Percentiles rank a stretch among this genome's conserved stretches.
These are phyloP conservation scores for Fusarium armeniacum DNA, from an alignment of 2,329 filamentous ascomycete species.

Conservation along the genomic window DNA sequence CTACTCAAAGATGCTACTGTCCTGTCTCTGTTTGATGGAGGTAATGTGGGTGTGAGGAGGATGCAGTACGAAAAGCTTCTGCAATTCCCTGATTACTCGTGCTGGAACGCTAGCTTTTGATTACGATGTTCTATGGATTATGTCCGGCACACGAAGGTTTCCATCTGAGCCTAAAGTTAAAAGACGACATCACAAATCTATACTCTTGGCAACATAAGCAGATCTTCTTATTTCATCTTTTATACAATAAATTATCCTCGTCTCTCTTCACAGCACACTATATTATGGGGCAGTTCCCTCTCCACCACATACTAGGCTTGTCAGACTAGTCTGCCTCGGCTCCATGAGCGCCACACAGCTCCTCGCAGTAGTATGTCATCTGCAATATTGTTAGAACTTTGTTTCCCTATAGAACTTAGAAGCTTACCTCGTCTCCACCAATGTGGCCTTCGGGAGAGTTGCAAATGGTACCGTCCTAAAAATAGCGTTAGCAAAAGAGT, in stretches of 20 bases:
- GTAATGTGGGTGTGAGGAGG: slow-evolving; percentile 12
- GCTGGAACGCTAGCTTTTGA: slow-evolving; percentile 3
- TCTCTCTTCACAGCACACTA: not conserved
- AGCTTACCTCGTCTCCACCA: slow-evolving; percentile 2
- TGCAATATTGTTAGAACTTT: not conserved
- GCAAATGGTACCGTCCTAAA: not conserved
- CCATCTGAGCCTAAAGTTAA: not conserved
- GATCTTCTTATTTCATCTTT: not conserved
- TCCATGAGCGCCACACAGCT: slow-evolving; percentile 2
- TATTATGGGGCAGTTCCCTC: not conserved
- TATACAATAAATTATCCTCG: not conserved
- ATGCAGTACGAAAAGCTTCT: slow-evolving; percentile 14
- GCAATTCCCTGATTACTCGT: not conserved
- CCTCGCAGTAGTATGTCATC: slow-evolving; percentile 1
- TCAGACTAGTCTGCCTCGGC: not conserved
- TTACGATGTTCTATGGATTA: too few relatives aligned
- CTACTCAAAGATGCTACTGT: slow-evolving; percentile 16
- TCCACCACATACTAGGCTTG: not conserved
- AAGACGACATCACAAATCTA: not conserved
- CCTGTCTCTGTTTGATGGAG: slow-evolving; percentile 20
- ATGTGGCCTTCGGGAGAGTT: not conserved
- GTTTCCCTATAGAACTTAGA: not conserved
- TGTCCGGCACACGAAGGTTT: not conserved
- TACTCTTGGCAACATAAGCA: not conserved
- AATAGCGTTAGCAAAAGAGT: not conserved